Evolutionary conservation across 352 stramenopile species (phyloP).

Genomic region (Globisporangium cystogenes): DNA sequence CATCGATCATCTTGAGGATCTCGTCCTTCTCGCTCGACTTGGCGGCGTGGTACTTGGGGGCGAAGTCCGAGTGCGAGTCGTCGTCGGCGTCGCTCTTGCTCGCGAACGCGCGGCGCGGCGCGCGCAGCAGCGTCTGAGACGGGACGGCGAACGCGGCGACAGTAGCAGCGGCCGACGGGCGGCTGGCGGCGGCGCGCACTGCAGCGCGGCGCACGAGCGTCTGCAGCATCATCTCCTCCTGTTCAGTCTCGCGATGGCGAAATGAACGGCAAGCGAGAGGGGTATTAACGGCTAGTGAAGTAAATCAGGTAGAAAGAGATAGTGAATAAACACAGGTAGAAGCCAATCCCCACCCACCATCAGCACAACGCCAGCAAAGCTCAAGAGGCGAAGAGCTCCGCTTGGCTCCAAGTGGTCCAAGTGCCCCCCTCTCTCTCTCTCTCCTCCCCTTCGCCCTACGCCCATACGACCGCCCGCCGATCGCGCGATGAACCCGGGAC

Average conservation of each 20-base stretch:
- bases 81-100: slow-evolving; percentile 31
- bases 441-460: background rate
- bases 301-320: too few relatives aligned
- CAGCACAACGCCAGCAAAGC: too few relatives aligned
- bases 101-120: slow-evolving; percentile 28
- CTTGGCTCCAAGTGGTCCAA: too few relatives aligned
- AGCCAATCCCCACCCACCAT: too few relatives aligned
- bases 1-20: slow-evolving; percentile 89
- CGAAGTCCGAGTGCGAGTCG: slow-evolving; percentile 87
- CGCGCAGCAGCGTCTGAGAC: slow-evolving; percentile 1
- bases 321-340: too few relatives aligned
- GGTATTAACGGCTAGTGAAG: too few relatives aligned
- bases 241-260: too few relatives aligned
- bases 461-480: too few relatives aligned
- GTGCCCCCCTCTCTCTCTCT: background rate
- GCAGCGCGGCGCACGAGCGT: slow-evolving; percentile 28
- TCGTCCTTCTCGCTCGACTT: slow-evolving; percentile 85
- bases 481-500: slow-evolving; percentile 25
- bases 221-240: slow-evolving; percentile 23
- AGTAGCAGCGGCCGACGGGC: background rate
- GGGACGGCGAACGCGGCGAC: background rate
- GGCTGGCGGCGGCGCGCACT: slow-evolving; percentile 12
- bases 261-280: too few relatives aligned
- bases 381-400: too few relatives aligned
- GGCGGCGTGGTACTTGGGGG: slow-evolving; percentile 81